Evolutionary conservation across 345 rosid genomes (phyloP).

Genomic region (Moringa oleifera): DNA sequence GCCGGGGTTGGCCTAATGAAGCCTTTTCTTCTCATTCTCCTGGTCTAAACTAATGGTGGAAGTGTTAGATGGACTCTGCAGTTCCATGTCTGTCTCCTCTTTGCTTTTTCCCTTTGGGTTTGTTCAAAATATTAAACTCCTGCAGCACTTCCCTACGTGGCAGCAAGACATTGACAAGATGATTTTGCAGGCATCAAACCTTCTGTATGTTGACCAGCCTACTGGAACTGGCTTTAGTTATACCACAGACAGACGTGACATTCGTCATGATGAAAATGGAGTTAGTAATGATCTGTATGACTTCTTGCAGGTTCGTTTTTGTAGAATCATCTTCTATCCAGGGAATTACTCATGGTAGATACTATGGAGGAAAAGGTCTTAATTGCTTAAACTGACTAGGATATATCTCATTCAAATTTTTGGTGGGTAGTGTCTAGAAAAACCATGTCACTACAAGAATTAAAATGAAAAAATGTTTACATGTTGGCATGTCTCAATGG

Average conservation of each 20-base stretch:
- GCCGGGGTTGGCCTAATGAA: background rate
- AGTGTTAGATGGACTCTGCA: background rate
- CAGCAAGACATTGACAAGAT: background rate
- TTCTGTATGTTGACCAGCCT: slow-evolving; percentile 95
- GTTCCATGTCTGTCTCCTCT: background rate
- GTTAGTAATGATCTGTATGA: slow-evolving; percentile 91
- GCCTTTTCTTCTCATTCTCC: background rate
- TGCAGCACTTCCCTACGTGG: background rate
- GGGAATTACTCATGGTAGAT: background rate
- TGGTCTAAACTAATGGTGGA: too few species aligned
- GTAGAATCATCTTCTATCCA: background rate
- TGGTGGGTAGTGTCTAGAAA: background rate
- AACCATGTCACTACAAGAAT: too few species aligned
- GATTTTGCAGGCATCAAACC: slow-evolving; percentile 72
- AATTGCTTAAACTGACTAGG: too few species aligned
- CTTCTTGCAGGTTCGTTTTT: slow-evolving; percentile 81
- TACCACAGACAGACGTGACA: slow-evolving; percentile 75
- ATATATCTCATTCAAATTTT: background rate
- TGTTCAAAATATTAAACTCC: too few species aligned
- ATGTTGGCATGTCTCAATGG: slow-evolving; percentile 2
- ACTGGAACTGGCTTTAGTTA: slow-evolving; percentile 97
- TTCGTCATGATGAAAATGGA: slow-evolving; percentile 82
- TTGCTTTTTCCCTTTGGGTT: background rate
- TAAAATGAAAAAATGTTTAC: too few species aligned
- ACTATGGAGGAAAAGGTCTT: background rate